Conservation (phyloP, 2,329 filamentous ascomycete genomes). For the Geosmithia morbida region DNA sequence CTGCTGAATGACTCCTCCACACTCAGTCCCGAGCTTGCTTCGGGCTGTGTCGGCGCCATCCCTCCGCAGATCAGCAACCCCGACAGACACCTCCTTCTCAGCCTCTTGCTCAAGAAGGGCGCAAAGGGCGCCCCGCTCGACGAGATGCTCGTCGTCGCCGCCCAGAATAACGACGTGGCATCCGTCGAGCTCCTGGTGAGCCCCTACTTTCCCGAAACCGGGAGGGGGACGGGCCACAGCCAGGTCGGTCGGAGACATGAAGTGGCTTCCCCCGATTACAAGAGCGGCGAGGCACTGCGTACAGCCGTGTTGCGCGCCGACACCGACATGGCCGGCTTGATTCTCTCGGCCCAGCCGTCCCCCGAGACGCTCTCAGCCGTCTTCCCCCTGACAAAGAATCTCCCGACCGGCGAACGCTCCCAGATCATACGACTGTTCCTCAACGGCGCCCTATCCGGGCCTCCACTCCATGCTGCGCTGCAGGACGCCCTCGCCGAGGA, state of each 20-base stretch:
- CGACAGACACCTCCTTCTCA: conserved; percentile 27
- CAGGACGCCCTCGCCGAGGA: conserved; percentile 37
- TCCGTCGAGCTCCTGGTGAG: conserved; percentile 34
- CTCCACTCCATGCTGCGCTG: conserved; percentile 31
- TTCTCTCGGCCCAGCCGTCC: conserved; percentile 31
- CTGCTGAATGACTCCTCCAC: conserved; percentile 28
- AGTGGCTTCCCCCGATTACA: conserved; percentile 36
- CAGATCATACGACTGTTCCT: conserved; percentile 35
- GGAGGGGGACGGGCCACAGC: not conserved
- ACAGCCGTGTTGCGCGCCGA: conserved; percentile 32
- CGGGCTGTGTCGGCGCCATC: conserved; percentile 32
- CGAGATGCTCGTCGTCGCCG: conserved; percentile 35
- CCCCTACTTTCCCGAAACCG: conserved; percentile 24
- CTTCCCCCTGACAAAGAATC: conserved; percentile 30
- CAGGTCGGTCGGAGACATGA: conserved; percentile 20
- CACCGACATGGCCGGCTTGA: conserved; percentile 24
- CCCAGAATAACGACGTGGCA: conserved; percentile 29
- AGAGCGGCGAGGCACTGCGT: conserved; percentile 33
- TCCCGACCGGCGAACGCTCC: conserved; percentile 27
- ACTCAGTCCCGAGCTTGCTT: conserved; percentile 29
- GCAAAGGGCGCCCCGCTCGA: conserved; percentile 30
- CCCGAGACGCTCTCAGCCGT: conserved; percentile 29
- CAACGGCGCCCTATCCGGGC: conserved; percentile 28
- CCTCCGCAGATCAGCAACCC: conserved; percentile 30
- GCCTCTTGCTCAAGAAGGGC: conserved; percentile 32